Evolutionary conservation across 108 stramenopile species (phyloP).

Genomic region (Stephanodiscus triporus): DNA sequence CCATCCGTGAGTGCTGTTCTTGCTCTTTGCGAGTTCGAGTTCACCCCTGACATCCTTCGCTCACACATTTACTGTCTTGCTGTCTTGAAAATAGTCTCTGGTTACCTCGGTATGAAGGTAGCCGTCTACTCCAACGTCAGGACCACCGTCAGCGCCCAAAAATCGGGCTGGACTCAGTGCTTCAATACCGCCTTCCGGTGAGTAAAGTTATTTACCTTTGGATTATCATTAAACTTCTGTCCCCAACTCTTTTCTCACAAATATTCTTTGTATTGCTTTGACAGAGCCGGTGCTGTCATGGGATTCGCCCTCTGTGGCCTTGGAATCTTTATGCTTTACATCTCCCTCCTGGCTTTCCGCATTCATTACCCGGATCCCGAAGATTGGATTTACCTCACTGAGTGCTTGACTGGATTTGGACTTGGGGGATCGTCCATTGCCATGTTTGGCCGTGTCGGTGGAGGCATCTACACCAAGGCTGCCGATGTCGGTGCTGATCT

Average conservation of each 20-base stretch:
- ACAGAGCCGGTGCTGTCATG: slow-evolving; percentile 95
- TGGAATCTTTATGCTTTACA: slow-evolving; percentile 91
- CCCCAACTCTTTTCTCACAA: not conserved
- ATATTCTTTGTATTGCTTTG: slow-evolving; percentile 13
- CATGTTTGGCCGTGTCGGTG: slow-evolving; percentile 99
- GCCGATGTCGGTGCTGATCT: slow-evolving; percentile 99
- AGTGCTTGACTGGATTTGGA: slow-evolving; percentile 95
- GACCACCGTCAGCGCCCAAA: slow-evolving; percentile 92
- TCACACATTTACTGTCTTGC: not conserved
- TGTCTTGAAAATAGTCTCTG: slow-evolving; percentile 71
- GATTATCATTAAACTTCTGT: slow-evolving; percentile 55
- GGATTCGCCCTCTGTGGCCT: slow-evolving; percentile 96
- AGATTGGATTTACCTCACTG: slow-evolving; percentile 93
- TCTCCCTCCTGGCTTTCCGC: slow-evolving; percentile 78
- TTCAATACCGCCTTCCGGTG: slow-evolving; percentile 96
- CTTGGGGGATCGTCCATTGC: slow-evolving; percentile 98
- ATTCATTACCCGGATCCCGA: slow-evolving; percentile 73
- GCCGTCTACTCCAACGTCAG: slow-evolving; percentile 97
- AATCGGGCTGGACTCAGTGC: slow-evolving; percentile 82
- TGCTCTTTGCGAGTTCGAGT: slow-evolving; percentile 43
- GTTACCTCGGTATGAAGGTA: slow-evolving; percentile 97
- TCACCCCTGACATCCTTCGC: not conserved
- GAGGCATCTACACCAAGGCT: slow-evolving; percentile 99
- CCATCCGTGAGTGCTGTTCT: slow-evolving; percentile 49
- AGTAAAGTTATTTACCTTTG: slow-evolving; percentile 2